A percentile compares a stretch with the other conserved stretches of the same genome.
phyloP scores from a whole-genome alignment of 371 early-diverging fungal species.

The Mucor ambiguus region DNA sequence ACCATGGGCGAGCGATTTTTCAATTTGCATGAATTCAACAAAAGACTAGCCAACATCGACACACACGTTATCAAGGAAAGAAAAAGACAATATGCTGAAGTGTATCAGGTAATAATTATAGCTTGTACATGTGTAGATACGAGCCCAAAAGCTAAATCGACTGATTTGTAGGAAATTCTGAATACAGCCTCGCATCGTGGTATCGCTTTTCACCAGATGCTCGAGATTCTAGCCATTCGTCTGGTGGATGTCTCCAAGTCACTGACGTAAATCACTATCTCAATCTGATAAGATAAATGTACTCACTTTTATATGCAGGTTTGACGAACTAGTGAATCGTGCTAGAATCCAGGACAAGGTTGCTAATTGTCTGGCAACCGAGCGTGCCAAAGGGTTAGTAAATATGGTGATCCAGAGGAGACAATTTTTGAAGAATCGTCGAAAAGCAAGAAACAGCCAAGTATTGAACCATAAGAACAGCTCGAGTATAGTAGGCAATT shows the following conservation, averaged over 20 bases:
- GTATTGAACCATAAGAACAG: not conserved
- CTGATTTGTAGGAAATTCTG: conserved; percentile 25
- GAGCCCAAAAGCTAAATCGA: not conserved
- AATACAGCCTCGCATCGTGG: conserved; percentile 33
- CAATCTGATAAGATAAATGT: too few species aligned
- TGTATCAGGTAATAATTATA: conserved; percentile 43
- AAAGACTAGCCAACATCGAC: conserved; percentile 42
- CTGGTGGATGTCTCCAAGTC: conserved; percentile 52
- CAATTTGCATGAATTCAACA: conserved; percentile 32
- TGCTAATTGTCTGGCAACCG: conserved; percentile 17
- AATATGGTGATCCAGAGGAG: conserved; percentile 33
- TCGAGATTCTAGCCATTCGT: conserved; percentile 48
- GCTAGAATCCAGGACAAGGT: conserved; percentile 34
- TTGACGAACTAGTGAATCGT: conserved; percentile 35
- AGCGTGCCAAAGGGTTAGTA: conserved; percentile 30
- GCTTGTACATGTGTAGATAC: not conserved
- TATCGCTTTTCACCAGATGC: conserved; percentile 47
- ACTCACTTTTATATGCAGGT: conserved; percentile 14
- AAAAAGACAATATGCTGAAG: conserved; percentile 37
- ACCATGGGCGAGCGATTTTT: conserved; percentile 30
- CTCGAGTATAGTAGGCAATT: not conserved
- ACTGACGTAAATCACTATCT: conserved; percentile 41
- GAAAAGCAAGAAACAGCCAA: conserved; percentile 15
- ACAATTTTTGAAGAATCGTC: conserved; percentile 18
- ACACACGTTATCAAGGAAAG: conserved; percentile 29